These are phyloP conservation scores for Eutypa lata DNA, from an alignment of 2,329 filamentous ascomycete species.

Conservation along the genomic window DNA sequence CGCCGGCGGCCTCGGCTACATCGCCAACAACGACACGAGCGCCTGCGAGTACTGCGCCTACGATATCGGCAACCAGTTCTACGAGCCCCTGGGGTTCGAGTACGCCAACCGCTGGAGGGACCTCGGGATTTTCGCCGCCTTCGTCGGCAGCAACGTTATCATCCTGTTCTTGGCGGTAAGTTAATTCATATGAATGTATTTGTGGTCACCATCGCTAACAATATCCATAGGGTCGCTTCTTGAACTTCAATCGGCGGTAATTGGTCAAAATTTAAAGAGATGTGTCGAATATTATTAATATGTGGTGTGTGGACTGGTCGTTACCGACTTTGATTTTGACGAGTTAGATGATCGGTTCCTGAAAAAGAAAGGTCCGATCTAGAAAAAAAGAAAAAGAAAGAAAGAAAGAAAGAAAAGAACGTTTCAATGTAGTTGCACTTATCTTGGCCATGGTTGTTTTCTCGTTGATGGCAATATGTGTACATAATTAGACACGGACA, in stretches of 20 bases:
- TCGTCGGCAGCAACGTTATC: slow-evolving; percentile 74
- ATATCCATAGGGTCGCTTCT: slow-evolving; percentile 40
- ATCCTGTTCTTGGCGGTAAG: slow-evolving; percentile 54
- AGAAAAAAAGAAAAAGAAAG: neutral
- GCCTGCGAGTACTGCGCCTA: slow-evolving; percentile 81
- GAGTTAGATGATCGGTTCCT: no score
- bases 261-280: neutral
- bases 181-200: slow-evolving; percentile 13
- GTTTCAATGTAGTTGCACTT: no score
- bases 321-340: no score
- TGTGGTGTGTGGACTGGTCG: no score
- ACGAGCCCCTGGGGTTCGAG: slow-evolving; percentile 60
- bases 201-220: slow-evolving; percentile 13
- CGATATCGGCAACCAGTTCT: slow-evolving; percentile 78
- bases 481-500: no score
- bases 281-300: neutral
- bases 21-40: slow-evolving; percentile 62
- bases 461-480: no score
- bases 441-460: no score
- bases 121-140: slow-evolving; percentile 72
- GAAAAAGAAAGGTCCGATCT: no score
- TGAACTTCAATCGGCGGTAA: slow-evolving; percentile 53
- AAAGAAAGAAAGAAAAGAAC: neutral
- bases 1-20: slow-evolving; percentile 66
- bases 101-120: slow-evolving; percentile 77